A percentile compares a stretch with the other conserved stretches of the same genome.
phyloP scores from a whole-genome alignment of 345 rosid genomes.

The Dimocarpus longan region DNA sequence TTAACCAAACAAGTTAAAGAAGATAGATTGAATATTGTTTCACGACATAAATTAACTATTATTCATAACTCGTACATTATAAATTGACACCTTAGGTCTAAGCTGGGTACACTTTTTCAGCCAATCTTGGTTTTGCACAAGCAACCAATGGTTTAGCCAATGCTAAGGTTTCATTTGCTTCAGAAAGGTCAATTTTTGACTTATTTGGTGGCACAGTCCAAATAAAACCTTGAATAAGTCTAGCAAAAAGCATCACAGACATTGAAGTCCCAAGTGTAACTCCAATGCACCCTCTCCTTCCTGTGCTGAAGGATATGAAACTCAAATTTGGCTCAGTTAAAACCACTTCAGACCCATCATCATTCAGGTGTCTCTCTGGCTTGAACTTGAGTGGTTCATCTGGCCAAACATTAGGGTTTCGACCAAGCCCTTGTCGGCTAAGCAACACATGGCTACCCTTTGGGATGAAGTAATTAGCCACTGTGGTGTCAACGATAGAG shows the following conservation, averaged over 20 bases:
- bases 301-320: constrained; percentile 49
- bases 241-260: constrained; percentile 51
- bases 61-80: too few species aligned
- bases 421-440: constrained; percentile 46
- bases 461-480: constrained; percentile 52
- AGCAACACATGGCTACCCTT: constrained; percentile 53
- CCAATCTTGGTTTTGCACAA: constrained; percentile 41
- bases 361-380: constrained; percentile 49
- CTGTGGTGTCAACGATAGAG: constrained; percentile 22
- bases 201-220: constrained; percentile 36
- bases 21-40: too few species aligned
- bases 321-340: constrained; percentile 37
- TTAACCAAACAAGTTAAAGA: too few species aligned
- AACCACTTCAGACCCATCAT: constrained; percentile 15
- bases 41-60: too few species aligned
- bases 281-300: constrained; percentile 48
- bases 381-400: constrained; percentile 42
- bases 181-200: constrained; percentile 22
- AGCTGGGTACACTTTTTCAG: constrained; percentile 29
- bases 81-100: too few species aligned
- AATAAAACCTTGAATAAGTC: constrained; percentile 51
- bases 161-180: constrained; percentile 17
- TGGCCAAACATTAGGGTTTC: constrained; percentile 50
- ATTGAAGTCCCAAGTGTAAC: constrained; percentile 43
- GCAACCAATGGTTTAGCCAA: constrained; percentile 37